Evolutionary conservation across 768 basidiomycete genomes (phyloP), one percentile per base, ranked within the genome.

Genomic region (Calocybe cyanea): DNA sequence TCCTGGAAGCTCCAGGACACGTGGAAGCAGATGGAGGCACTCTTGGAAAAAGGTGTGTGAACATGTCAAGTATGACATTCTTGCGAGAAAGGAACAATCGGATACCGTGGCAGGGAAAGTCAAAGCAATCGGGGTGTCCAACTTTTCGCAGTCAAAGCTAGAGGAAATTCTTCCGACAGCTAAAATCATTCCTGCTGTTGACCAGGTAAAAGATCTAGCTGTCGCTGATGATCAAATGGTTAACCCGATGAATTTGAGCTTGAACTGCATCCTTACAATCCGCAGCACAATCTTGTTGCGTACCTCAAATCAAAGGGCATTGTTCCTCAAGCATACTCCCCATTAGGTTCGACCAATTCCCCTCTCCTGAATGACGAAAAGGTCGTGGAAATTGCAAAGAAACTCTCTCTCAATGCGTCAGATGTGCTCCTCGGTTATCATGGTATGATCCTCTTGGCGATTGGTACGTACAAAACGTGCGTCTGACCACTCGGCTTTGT

Each of bases 1-100:
- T 69, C 76, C 32, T 86, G 86, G 78, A 71, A 79, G 20, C 59
- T 89, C 56, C 68, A 62, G 41, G 76, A 90, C 41, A 92, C 92
- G 11, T 92, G 91, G 89, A 80, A 77, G 56, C 81, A 85, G 62
- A 85, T 93, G 84, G 91, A 92, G 62, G 79, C 68, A 8, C 52
- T 91, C 23, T 63, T 80, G 48, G 78, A 77, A 62, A 83, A 78
- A 56, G 87, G 85, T 69, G 44, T 51, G 58, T 49, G 45, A 37
- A 35, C 34, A 36, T 31, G 36, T 15, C 25, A 30, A n/a, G n/a
- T n/a, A n/a, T n/a, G n/a, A n/a, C n/a, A n/a, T n/a, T n/a, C n/a
- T n/a, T n/a, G n/a, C n/a, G n/a, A n/a, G n/a, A n/a, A n/a, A n/a
- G n/a, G n/a, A n/a, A n/a, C n/a, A n/a, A n/a, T n/a, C n/a, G n/a